Evolutionary conservation across 768 basidiomycete species (phyloP), one percentile per base, ranked within the genome.

Genomic region (Xerocomus spinulosus): DNA sequence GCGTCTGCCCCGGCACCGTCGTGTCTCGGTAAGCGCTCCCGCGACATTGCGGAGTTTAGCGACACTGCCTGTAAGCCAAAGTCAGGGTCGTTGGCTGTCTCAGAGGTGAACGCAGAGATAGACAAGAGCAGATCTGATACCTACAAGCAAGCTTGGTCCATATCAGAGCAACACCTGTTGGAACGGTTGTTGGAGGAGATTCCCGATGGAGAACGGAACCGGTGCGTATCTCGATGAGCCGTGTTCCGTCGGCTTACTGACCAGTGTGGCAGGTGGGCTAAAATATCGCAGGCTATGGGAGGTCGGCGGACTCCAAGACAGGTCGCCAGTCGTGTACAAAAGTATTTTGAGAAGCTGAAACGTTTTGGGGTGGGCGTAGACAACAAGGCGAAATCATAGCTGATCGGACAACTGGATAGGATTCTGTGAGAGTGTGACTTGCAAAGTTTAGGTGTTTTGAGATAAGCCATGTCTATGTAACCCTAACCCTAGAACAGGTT

Each of bases 321-420:
- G 70, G 89, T 92, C n/a, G 87, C 87, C 30, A 89, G 86, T 69
- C 78, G 87, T 15, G 88, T 92, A 45, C 89, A 92, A 57, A 92
- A 92, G 67, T 91, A 90, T 66, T 84, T 88, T 63, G 85, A 85
- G 62, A 91, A 90, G 71, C 64, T 91, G 64, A 87, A 83, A 68
- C 77, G 78, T 53, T 89, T 82, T 63, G 87, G 87, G 29, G 57
- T 84, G 42, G 76, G 73, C 23, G 62, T 75, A 28, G 67, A 68
- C 28, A 48, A 45, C 43, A 63, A 54, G 46, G 48, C 47, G 21
- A 58, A 60, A 44, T 54, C 49, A 39, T 55, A 59, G 43, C 21
- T 43, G 46, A 42, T 55, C 2, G 23, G 29, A 30, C 10, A 4
- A 26, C 5, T 14, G 15, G 24, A 34, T 24, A 2, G 30, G 15